Evolutionary conservation across 352 stramenopile species (phyloP).

Genomic region (Phytophthora ramorum): DNA sequence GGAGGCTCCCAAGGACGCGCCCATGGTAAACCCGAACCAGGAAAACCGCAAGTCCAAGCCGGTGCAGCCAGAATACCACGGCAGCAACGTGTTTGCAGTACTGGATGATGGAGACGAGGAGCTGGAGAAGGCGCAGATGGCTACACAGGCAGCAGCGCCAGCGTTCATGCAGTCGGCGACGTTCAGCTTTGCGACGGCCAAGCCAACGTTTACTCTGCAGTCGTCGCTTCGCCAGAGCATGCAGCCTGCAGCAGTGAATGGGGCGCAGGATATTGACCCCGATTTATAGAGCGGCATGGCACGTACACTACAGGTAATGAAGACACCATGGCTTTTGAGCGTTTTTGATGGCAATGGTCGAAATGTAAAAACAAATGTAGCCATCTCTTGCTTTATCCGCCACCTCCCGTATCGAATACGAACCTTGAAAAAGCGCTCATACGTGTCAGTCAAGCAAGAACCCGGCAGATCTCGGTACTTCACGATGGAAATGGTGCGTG

Average conservation of each 20-base stretch:
- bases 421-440: conserved; percentile 9
- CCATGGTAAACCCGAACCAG: conserved; percentile 30
- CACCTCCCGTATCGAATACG: conserved; percentile 5
- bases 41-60: conserved; percentile 30
- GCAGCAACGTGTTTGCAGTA: conserved; percentile 69
- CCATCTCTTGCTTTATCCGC: background rate
- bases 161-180: conserved; percentile 74
- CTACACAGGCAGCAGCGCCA: conserved; percentile 18
- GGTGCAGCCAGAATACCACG: conserved; percentile 43
- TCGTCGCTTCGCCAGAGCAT: conserved; percentile 30
- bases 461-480: conserved; percentile 35
- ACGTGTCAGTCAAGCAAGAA: conserved; percentile 42
- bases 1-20: conserved; percentile 54
- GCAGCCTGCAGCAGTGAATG: conserved; percentile 9
- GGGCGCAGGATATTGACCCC: conserved; percentile 52
- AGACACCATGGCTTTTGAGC: background rate
- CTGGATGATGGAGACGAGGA: conserved; percentile 63
- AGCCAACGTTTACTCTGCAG: conserved; percentile 34
- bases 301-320: conserved; percentile 8
- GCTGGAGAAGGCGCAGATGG: conserved; percentile 18
- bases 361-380: no score
- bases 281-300: conserved; percentile 53
- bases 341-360: no score
- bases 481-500: conserved; percentile 54
- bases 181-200: conserved; percentile 55